Conservation (phyloP, 108 stramenopile species). For the Aurantiochytrium sp. region DNA sequence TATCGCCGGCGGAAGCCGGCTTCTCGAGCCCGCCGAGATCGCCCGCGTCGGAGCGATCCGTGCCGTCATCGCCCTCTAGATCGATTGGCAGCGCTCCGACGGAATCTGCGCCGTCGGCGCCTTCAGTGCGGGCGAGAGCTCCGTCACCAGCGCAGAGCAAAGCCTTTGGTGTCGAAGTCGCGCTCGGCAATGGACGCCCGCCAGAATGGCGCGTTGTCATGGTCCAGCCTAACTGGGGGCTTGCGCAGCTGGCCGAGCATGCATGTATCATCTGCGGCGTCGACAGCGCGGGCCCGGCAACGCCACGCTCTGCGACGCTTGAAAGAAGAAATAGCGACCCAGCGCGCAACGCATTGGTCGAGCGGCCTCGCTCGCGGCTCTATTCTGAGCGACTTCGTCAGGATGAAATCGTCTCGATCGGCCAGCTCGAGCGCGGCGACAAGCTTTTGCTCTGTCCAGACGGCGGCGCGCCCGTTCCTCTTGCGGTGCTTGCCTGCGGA, state of each 20-base stretch:
- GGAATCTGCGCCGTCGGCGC: no score
- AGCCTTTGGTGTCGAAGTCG: neutral
- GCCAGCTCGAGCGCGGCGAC: neutral
- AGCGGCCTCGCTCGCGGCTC: no score
- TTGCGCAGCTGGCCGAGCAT: neutral
- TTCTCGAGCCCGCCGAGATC: no score
- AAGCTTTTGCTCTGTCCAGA: neutral
- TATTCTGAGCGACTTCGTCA: neutral
- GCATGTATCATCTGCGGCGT: neutral
- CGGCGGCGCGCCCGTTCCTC: neutral
- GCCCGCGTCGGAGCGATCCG: no score
- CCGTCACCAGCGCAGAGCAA: neutral
- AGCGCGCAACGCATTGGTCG: no score
- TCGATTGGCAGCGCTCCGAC: no score
- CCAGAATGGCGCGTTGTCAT: conserved; percentile 2
- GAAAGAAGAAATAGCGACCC: no score
- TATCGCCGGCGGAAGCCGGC: no score
- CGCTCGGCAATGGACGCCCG: neutral
- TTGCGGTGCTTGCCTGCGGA: neutral
- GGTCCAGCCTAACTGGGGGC: neutral
- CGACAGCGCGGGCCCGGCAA: neutral
- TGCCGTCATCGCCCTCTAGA: no score
- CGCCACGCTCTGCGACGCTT: neutral
- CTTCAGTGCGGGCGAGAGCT: neutral
- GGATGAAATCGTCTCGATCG: neutral